phyloP scores from a whole-genome alignment of 75 land plant species.

The Cunninghamia lanceolata region DNA sequence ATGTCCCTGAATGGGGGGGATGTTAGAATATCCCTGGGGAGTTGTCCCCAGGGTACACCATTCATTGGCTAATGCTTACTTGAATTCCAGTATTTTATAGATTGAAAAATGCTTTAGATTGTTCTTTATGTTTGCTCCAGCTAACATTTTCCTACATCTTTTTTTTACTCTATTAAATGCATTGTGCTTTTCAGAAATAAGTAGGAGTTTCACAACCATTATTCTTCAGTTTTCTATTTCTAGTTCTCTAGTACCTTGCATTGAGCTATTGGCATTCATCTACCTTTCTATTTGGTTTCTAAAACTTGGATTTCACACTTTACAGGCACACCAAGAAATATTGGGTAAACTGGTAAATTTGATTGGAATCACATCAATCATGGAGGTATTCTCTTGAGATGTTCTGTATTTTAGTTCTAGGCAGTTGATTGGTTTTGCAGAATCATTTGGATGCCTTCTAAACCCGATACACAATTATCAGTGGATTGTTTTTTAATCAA shows the following conservation, averaged over 20 bases:
- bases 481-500: neutral
- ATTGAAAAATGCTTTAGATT: neutral
- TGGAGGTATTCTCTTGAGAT: slow-evolving; percentile 67
- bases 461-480: neutral
- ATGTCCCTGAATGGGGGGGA: too few species aligned
- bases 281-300: neutral
- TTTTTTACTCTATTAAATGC: neutral
- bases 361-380: slow-evolving; percentile 94
- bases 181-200: neutral
- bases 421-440: neutral
- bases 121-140: neutral
- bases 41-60: too few species aligned
- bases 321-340: slow-evolving; percentile 79
- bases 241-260: neutral
- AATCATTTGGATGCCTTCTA: neutral
- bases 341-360: slow-evolving; percentile 77
- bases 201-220: neutral
- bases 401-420: neutral
- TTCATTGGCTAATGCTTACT: neutral
- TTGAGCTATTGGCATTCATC: neutral
- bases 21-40: too few species aligned
- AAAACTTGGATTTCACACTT: neutral
- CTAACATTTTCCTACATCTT: neutral
- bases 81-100: neutral
- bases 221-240: neutral